These are phyloP conservation scores for Tolypocladium sp. DNA, from an alignment of 2,329 filamentous ascomycete genomes.

Conservation along the genomic window DNA sequence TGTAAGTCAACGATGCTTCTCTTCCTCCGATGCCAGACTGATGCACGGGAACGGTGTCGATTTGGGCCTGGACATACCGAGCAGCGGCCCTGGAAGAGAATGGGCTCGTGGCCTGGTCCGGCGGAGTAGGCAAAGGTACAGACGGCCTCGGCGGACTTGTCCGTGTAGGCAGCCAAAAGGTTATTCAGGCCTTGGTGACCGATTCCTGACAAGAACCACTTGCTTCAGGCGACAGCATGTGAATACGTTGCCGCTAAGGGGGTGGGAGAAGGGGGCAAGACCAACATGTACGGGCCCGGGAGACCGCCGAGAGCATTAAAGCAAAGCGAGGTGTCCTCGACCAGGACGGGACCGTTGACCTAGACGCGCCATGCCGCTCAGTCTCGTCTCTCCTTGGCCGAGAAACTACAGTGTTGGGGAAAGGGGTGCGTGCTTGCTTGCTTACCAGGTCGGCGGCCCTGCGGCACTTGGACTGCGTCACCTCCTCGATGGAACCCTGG, in stretches of 20 bases:
- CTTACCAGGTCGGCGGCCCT: constrained; percentile 68
- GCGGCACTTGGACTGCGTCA: constrained; percentile 79
- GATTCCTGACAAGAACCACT: constrained; percentile 83
- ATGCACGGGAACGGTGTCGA: not conserved
- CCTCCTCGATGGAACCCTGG: constrained; percentile 86
- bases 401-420: too few relatives aligned
- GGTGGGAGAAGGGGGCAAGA: constrained; percentile 5
- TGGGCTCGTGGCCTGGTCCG: constrained; percentile 73
- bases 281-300: constrained; percentile 87
- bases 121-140: constrained; percentile 91
- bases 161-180: constrained; percentile 75
- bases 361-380: constrained; percentile 21
- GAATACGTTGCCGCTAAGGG: not conserved
- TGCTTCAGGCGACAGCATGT: constrained; percentile 44
- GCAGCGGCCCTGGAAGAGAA: constrained; percentile 88
- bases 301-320: constrained; percentile 87
- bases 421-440: not conserved
- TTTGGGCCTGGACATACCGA: constrained; percentile 43
- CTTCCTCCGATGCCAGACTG: not conserved
- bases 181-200: constrained; percentile 85
- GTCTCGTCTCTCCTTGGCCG: not conserved
- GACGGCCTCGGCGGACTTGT: constrained; percentile 87
- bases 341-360: constrained; percentile 80
- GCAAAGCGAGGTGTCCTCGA: constrained; percentile 92
- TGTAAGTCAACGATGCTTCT: not conserved